Conservation (phyloP, 768 basidiomycete genomes). For the Coprinopsis strossmayeri region DNA sequence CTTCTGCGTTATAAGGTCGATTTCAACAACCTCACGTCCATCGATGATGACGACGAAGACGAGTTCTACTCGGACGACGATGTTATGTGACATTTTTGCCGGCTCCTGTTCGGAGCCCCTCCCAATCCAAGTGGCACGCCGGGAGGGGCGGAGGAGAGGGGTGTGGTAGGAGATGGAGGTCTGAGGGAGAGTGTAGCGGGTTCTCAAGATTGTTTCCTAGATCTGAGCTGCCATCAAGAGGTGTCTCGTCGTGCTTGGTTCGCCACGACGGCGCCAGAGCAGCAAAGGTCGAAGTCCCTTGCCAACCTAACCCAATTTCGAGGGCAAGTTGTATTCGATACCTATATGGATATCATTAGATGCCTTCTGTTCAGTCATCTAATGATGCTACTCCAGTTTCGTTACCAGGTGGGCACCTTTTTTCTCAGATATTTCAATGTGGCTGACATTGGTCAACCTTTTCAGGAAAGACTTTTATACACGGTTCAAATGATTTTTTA, state of each 20-base stretch:
- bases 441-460: neutral
- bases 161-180: conserved; percentile 8
- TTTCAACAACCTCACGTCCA: conserved; percentile 68
- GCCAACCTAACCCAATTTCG: neutral
- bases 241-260: neutral
- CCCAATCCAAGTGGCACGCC: conserved; percentile 50
- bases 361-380: neutral
- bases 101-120: conserved; percentile 80
- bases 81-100: conserved; percentile 78
- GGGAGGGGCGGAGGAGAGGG: conserved; percentile 53
- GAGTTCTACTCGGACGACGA: conserved; percentile 79
- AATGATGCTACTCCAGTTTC: neutral
- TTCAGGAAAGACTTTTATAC: neutral
- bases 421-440: no score
- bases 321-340: neutral
- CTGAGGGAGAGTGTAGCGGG: neutral
- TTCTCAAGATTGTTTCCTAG: neutral
- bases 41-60: conserved; percentile 85
- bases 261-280: neutral
- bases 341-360: conserved; percentile 4
- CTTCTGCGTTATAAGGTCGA: conserved; percentile 97
- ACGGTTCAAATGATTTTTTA: neutral
- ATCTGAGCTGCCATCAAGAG: neutral
- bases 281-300: neutral
- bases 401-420: neutral